A percentile compares a stretch with the other conserved stretches of the same genome.
phyloP scores from a whole-genome alignment of 805 yeast species.

The Diddensiella caesifluorescens region DNA sequence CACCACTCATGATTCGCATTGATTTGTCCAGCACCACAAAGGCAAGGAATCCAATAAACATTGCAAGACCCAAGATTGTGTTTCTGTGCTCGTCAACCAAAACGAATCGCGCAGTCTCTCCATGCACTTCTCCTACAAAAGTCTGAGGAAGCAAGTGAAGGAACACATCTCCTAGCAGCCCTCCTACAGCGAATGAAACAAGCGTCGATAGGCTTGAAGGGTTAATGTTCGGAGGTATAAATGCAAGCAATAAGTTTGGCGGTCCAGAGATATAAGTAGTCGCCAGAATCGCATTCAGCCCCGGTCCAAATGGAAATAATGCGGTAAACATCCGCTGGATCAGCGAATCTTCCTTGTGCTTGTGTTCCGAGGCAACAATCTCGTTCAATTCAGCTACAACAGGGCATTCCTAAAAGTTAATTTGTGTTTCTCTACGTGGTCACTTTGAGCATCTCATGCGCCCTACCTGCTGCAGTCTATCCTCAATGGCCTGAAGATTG shows the following conservation, averaged over 20 bases:
- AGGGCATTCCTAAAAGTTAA: slow-evolving; percentile 29
- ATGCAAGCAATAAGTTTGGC: slow-evolving; percentile 51
- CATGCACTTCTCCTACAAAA: slow-evolving; percentile 47
- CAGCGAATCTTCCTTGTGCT: slow-evolving; percentile 24
- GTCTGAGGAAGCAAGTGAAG: slow-evolving; percentile 68
- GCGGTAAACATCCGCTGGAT: slow-evolving; percentile 39
- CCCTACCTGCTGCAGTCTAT: slow-evolving; percentile 3
- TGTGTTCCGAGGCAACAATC: slow-evolving; percentile 18
- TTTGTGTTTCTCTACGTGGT: not conserved
- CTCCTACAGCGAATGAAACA: slow-evolving; percentile 73
- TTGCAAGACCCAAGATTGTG: slow-evolving; percentile 46
- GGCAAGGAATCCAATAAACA: slow-evolving; percentile 53
- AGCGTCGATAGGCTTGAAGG: slow-evolving; percentile 47
- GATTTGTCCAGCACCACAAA: slow-evolving; percentile 61
- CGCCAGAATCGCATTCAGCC: slow-evolving; percentile 57
- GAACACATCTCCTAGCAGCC: slow-evolving; percentile 69
- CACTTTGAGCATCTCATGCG: not conserved
- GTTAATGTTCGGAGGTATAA: slow-evolving; percentile 52
- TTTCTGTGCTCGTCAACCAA: slow-evolving; percentile 49
- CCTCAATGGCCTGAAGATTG: slow-evolving; percentile 36
- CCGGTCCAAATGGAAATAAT: slow-evolving; percentile 43
- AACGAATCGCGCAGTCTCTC: slow-evolving; percentile 37
- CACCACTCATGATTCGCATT: slow-evolving; percentile 42
- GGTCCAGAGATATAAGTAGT: slow-evolving; percentile 60
- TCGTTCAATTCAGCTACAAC: slow-evolving; percentile 39